These are phyloP conservation scores for Blakeslea trispora DNA, from an alignment of 371 early-diverging fungal species.

Conservation along the genomic window DNA sequence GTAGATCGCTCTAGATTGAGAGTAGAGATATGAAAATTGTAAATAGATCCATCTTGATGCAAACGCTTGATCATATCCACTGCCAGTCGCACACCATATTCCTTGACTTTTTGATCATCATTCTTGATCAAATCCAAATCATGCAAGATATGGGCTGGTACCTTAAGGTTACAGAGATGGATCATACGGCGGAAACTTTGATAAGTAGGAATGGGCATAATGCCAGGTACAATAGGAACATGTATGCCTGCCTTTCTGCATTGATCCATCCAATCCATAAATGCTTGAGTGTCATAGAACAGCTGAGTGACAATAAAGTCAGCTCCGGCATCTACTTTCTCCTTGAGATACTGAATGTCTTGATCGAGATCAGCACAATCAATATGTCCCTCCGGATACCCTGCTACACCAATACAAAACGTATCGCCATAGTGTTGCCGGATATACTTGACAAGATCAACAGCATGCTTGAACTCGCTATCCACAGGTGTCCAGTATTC, in stretches of 20 bases:
- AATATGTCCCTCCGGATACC: slow-evolving; percentile 94
- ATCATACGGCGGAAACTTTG: slow-evolving; percentile 89
- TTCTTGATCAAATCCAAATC: slow-evolving; percentile 80
- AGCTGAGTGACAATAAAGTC: slow-evolving; percentile 95
- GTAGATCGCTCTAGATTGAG: slow-evolving; percentile 88
- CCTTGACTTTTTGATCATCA: slow-evolving; percentile 95
- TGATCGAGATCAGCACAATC: slow-evolving; percentile 61
- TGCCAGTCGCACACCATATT: slow-evolving; percentile 82
- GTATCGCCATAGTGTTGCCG: slow-evolving; percentile 84
- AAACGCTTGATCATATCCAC: slow-evolving; percentile 71
- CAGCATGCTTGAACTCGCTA: slow-evolving; percentile 80
- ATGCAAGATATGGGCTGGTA: slow-evolving; percentile 69
- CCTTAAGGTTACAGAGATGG: slow-evolving; percentile 75
- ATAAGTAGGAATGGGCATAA: slow-evolving; percentile 94
- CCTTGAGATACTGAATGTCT: slow-evolving; percentile 69
- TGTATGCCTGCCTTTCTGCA: slow-evolving; percentile 74
- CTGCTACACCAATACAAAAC: slow-evolving; percentile 96
- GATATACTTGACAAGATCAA: slow-evolving; percentile 92
- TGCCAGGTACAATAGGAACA: slow-evolving; percentile 91
- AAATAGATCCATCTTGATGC: slow-evolving; percentile 50
- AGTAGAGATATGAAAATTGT: slow-evolving; percentile 80
- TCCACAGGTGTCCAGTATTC: slow-evolving; percentile 83
- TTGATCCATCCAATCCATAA: slow-evolving; percentile 71
- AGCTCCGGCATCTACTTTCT: slow-evolving; percentile 90
- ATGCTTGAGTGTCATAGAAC: slow-evolving; percentile 83